Evolutionary conservation across 768 basidiomycete genomes (phyloP).

Genomic region (Xanthoconium stramineum): DNA sequence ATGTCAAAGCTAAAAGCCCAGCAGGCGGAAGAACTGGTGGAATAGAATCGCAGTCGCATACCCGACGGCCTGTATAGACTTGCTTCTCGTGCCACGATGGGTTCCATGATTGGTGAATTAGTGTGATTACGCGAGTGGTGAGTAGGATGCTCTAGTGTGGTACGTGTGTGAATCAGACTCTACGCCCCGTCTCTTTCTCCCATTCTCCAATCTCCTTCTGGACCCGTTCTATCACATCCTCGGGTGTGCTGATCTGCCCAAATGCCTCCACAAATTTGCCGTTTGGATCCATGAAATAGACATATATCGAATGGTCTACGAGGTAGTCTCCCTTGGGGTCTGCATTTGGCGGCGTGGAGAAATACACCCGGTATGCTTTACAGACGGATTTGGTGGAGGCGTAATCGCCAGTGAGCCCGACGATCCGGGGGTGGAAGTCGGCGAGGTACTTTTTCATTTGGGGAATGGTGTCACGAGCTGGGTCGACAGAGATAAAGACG

Average conservation of each 20-base stretch:
- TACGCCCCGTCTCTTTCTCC: slow-evolving; percentile 35
- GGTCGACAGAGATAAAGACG: slow-evolving; percentile 95
- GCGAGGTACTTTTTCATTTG: slow-evolving; percentile 62
- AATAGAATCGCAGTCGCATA: slow-evolving; percentile 22
- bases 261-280: slow-evolving; percentile 97
- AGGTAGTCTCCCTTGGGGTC: slow-evolving; percentile 91
- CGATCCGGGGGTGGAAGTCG: slow-evolving; percentile 90
- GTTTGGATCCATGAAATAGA: slow-evolving; percentile 96
- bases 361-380: slow-evolving; percentile 97
- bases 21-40: slow-evolving; percentile 38
- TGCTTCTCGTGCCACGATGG: background rate
- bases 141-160: slow-evolving; percentile 1
- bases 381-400: slow-evolving; percentile 81
- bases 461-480: slow-evolving; percentile 74
- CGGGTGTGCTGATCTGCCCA: slow-evolving; percentile 72
- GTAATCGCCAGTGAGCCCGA: slow-evolving; percentile 89
- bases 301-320: slow-evolving; percentile 95
- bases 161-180: slow-evolving; percentile 20
- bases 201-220: slow-evolving; percentile 47
- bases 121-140: slow-evolving; percentile 14
- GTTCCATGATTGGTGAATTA: slow-evolving; percentile 14
- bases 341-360: slow-evolving; percentile 89
- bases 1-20: slow-evolving; percentile 67
- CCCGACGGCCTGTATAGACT: slow-evolving; percentile 13
- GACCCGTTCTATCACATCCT: slow-evolving; percentile 66